These are phyloP conservation scores for Nitzschia putrida DNA, from an alignment of 108 stramenopile species.

Conservation along the genomic window DNA sequence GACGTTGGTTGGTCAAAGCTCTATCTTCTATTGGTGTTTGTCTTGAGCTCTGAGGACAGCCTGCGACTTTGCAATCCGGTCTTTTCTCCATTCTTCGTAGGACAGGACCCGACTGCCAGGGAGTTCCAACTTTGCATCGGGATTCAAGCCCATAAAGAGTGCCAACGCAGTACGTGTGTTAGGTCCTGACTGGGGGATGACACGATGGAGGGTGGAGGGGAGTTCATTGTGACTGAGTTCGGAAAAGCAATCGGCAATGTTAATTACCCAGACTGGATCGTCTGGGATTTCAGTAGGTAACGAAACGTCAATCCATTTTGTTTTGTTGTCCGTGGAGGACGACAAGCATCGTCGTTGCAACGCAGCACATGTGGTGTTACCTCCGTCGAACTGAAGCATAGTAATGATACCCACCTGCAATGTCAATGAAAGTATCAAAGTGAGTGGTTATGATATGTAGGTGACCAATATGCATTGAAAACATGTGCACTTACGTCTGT, in stretches of 20 bases:
- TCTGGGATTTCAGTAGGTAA: slow-evolving; percentile 40
- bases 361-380: slow-evolving; percentile 46
- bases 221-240: slow-evolving; percentile 53
- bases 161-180: slow-evolving; percentile 60
- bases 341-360: slow-evolving; percentile 47
- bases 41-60: slow-evolving; percentile 13
- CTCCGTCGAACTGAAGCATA: slow-evolving; percentile 66
- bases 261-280: slow-evolving; percentile 77
- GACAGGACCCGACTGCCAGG: slow-evolving; percentile 35
- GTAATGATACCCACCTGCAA: slow-evolving; percentile 62
- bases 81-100: slow-evolving; percentile 72
- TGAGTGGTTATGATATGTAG: neutral
- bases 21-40: neutral
- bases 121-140: slow-evolving; percentile 31
- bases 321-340: slow-evolving; percentile 2
- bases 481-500: slow-evolving; percentile 46
- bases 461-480: neutral
- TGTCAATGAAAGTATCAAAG: neutral
- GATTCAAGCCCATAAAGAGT: slow-evolving; percentile 73
- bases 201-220: slow-evolving; percentile 71
- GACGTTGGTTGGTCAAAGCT: too few relatives aligned
- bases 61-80: slow-evolving; percentile 58
- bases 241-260: slow-evolving; percentile 79
- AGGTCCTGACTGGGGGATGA: slow-evolving; percentile 42
- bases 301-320: slow-evolving; percentile 55